Base-by-base conservation (phyloP, 345 rosid species). In the Kandelia obovata region DNA sequence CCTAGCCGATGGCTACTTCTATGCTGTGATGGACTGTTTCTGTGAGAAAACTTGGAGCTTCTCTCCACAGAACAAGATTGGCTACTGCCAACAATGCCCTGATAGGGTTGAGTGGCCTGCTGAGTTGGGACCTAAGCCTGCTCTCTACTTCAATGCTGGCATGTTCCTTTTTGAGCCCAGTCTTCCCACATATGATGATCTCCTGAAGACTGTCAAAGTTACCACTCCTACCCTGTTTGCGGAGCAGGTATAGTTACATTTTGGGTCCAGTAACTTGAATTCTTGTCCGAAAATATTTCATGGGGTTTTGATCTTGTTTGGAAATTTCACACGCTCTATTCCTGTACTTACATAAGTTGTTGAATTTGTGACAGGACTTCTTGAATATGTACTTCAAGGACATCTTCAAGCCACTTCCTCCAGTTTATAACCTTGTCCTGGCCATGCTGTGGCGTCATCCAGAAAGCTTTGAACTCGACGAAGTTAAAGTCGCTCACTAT, bases 371-470 rank as follows among this genome's bases (percentile, higher is more conserved):
- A 66, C 72, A 90, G 92, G 94, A 88, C 77, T 87, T 87, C 76
- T 78, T 91, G 83, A 88, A 90, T 66, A 80, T 82, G 88, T 90
- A 79, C 78, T 90, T 90, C 77, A 79, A 81, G 70, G 80, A 88
- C 61, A 79, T 70, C 20, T 88, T 84, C 86, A 87, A 77, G 78
- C 92, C 95, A 8, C 74, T 91, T 59, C 87, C 96, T 68, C 63
- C 75, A 1, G 80, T 52, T 8, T 87, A 91, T 85, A 88, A 88
- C 80, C 81, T 87, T 58, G 87, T 87, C 61, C 75, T 88, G 26
- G 94, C 95, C 56, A 84, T 87, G 92, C 64, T 91, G 60, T 91
- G 97, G 92, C 95, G 88, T 70, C 97, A 88, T 69, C 91, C 89
- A 0, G 88, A 87, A 72, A 87, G 87, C 25, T 88, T 88, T 37